Percentiles rank a stretch among this genome's conserved stretches.
Conservation (phyloP, 1,139 yeast species). For the Magnusiomyces tetraspermus region DNA sequence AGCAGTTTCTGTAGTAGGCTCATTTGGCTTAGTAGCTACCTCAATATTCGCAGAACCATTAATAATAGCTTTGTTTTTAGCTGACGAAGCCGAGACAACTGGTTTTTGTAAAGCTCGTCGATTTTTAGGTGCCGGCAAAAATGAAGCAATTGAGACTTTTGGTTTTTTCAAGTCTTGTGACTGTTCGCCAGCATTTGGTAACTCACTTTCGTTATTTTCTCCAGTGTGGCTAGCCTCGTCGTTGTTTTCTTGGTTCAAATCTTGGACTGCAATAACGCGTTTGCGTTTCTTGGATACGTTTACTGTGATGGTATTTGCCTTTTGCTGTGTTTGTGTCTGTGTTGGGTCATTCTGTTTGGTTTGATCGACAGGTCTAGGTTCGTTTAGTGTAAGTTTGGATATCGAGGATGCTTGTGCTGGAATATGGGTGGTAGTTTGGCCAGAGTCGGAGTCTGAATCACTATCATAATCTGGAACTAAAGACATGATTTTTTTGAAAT, state of each 20-base stretch:
- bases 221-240: constrained; percentile 1
- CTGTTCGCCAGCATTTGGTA: too few species aligned
- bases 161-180: too few species aligned
- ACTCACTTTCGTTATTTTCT: not conserved
- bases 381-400: too few species aligned
- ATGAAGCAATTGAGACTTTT: constrained; percentile 14
- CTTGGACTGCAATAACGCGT: not conserved
- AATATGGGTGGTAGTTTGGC: too few species aligned
- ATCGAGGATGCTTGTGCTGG: too few species aligned
- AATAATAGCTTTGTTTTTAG: too few species aligned
- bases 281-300: not conserved
- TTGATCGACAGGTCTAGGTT: too few species aligned
- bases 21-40: not conserved
- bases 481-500: too few species aligned
- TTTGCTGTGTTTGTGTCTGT: not conserved
- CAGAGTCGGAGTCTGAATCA: constrained; percentile 12
- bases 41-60: too few species aligned
- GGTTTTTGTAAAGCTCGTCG: constrained; percentile 3
- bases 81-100: not conserved
- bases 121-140: constrained; percentile 16
- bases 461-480: constrained; percentile 20
- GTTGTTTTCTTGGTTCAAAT: not conserved
- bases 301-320: not conserved
- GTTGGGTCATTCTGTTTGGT: not conserved
- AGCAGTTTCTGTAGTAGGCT: not conserved